A percentile compares a stretch with the other conserved stretches of the same genome.
These are phyloP conservation scores for Cryptococcus depauperatus DNA, from an alignment of 1,284 basidiomycete species.

Conservation along the genomic window DNA sequence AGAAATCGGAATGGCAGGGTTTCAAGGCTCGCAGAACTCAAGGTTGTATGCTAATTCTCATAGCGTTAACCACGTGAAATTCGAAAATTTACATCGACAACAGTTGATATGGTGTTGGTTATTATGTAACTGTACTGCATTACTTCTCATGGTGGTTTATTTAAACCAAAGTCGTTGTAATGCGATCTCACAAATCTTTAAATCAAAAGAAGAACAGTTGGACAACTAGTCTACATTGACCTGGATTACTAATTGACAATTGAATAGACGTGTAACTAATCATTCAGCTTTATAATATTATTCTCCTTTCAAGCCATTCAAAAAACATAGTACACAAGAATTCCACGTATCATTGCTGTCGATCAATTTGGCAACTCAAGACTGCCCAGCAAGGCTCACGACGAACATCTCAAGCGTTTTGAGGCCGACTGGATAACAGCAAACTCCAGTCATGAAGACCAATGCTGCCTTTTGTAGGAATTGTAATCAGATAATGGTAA, in stretches of 20 bases:
- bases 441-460: background rate
- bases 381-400: too few species aligned
- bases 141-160: background rate
- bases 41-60: conserved; percentile 1
- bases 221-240: too few species aligned
- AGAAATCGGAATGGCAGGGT: conserved; percentile 47
- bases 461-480: background rate
- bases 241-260: too few species aligned
- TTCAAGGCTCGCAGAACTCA: conserved; percentile 43
- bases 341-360: too few species aligned
- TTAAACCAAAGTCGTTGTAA: background rate
- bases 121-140: background rate
- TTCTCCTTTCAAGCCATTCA: too few species aligned
- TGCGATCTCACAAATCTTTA: background rate
- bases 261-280: background rate
- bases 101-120: background rate
- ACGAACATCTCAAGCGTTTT: too few species aligned
- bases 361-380: too few species aligned
- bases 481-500: background rate
- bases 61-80: too few species aligned
- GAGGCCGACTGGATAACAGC: background rate
- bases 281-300: too few species aligned
- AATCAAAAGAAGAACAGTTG: background rate
- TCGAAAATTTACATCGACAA: too few species aligned
- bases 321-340: background rate